phyloP scores from a whole-genome alignment of 345 rosid genomes.

The Populus nigra region DNA sequence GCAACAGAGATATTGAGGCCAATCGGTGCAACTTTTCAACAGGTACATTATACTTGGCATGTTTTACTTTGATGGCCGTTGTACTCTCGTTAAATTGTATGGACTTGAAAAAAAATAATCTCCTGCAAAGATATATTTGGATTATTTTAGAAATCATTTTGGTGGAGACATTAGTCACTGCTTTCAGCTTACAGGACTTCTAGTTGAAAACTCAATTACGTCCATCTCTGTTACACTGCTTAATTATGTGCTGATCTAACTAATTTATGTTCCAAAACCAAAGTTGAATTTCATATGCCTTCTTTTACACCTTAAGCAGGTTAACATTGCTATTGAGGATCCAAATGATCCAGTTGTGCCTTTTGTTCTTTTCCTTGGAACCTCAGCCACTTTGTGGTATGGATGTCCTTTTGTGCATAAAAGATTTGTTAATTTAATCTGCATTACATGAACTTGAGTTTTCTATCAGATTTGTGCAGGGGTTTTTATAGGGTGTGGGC shows the following conservation, averaged over 20 bases:
- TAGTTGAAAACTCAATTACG: not conserved
- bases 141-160: slow-evolving; percentile 10
- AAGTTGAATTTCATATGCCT: slow-evolving; percentile 8
- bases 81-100: not conserved
- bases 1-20: slow-evolving; percentile 50
- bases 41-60: slow-evolving; percentile 46
- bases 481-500: too few relatives aligned
- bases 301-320: slow-evolving; percentile 32
- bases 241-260: slow-evolving; percentile 7
- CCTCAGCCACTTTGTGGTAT: slow-evolving; percentile 45
- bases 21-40: slow-evolving; percentile 56
- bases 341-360: slow-evolving; percentile 85
- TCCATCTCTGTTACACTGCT: not conserved
- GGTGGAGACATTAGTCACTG: not conserved
- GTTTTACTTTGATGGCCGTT: not conserved
- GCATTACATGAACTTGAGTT: slow-evolving; percentile 42
- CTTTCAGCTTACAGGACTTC: not conserved
- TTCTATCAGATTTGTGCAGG: slow-evolving; percentile 74
- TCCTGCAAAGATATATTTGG: not conserved
- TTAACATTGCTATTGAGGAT: slow-evolving; percentile 52
- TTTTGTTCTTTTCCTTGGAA: slow-evolving; percentile 40
- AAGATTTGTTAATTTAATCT: slow-evolving; percentile 8
- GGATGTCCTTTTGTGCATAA: slow-evolving; percentile 40
- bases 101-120: not conserved
- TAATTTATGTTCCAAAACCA: not conserved